Base-by-base conservation (phyloP, 1,284 basidiomycete species). In the Athelia sp. region DNA sequence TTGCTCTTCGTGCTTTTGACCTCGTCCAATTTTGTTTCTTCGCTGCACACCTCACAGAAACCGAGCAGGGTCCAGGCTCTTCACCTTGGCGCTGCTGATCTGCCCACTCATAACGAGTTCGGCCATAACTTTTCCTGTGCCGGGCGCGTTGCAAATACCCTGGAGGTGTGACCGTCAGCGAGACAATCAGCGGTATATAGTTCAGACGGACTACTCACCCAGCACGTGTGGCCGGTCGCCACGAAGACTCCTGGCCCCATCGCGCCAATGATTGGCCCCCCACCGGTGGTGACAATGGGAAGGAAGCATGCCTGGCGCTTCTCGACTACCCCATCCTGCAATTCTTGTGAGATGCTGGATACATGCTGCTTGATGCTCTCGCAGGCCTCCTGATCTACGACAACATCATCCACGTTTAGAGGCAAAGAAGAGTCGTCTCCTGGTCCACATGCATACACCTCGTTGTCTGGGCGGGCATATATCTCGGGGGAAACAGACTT, bases 101-200 rank as follows among this genome's bases (percentile, higher is more conserved):
- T 72, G 70, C 19, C 82, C 82, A 23, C 80, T 73, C 61, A 85
- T 71, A 15, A 86, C 61, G 17, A 82, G 63, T 58, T 84, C 80
- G n/a, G 73, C 66, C 10, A 87, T 57, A 2, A 73, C 75, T 54
- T 73, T 79, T 4, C 75, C 84, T 2, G 84, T 87, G 2, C 82
- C 84, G 1, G 85, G 84, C 2, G 79, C 84, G 56, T 87, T 87
- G 61, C 79, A 86, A 46, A 87, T 83, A 2, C 84, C 84, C 84
- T 85, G 51, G 11, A 51, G 17, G 40, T 44, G 10, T 15, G 40
- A 44, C 13, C 40, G 13, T 34, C 18, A 31, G 10, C 9, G 40
- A 45, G 11, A 15, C 13, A 48, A 21, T 10, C 24, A 34, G 21
- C 22, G 36, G 47, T 31, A 44, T 43, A 46, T n/a, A 34, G 23